These are phyloP conservation scores for Fusarium equiseti DNA, from an alignment of 2,329 filamentous ascomycete genomes.

Conservation along the genomic window DNA sequence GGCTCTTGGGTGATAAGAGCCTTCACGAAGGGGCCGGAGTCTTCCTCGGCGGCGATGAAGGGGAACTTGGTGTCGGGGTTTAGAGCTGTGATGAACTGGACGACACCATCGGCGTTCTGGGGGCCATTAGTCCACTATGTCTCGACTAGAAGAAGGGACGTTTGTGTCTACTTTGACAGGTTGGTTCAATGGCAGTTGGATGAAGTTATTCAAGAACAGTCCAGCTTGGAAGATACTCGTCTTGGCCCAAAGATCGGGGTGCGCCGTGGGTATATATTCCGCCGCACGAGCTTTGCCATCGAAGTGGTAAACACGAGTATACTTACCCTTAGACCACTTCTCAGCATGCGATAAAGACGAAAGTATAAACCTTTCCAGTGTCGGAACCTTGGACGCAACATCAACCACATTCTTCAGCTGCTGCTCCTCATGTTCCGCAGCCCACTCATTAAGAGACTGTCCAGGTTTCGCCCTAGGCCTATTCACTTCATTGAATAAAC, in stretches of 20 bases:
- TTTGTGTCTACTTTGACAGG: conserved; percentile 20
- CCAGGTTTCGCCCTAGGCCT: conserved; percentile 23
- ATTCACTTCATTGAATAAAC: conserved; percentile 20
- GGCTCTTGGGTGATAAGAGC: conserved; percentile 37
- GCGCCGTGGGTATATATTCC: conserved; percentile 42
- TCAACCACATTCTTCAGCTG: conserved; percentile 55
- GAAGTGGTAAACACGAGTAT: conserved; percentile 56
- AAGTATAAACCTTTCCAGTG: conserved; percentile 55
- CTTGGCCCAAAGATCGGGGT: conserved; percentile 41
- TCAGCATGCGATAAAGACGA: conserved; percentile 53
- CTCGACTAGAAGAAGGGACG: no score
- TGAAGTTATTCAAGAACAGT: conserved; percentile 35
- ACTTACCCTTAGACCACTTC: conserved; percentile 57
- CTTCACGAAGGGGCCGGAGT: conserved; percentile 42
- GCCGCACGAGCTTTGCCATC: conserved; percentile 55
- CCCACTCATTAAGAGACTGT: conserved; percentile 35
- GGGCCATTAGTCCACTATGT: neutral
- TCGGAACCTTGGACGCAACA: conserved; percentile 49
- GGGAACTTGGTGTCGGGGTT: conserved; percentile 37
- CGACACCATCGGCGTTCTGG: conserved; percentile 34
- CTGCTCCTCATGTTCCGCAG: conserved; percentile 49
- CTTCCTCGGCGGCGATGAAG: conserved; percentile 44
- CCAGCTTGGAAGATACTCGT: conserved; percentile 40
- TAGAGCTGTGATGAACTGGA: conserved; percentile 34
- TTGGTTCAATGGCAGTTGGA: neutral